Evolutionary conservation across 176 grass and related monocot genomes (phyloP), one percentile per base, ranked within the genome.

Genomic region (Elaeis guineensis): DNA sequence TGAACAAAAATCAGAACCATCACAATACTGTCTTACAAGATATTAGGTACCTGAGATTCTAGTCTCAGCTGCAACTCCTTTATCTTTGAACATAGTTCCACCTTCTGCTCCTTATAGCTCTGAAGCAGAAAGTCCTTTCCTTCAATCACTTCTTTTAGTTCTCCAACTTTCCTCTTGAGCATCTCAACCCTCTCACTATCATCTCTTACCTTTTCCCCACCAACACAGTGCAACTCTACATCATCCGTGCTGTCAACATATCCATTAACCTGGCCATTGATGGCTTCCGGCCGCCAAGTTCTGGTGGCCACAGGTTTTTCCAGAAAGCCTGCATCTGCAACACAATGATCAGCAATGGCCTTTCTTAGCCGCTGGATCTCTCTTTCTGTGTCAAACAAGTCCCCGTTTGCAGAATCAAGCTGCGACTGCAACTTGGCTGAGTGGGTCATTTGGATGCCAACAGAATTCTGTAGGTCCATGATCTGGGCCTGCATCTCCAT

Each of bases 71-170:
- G 73, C 74, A 77, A 61, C 55, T 82, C 79, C 54, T 77, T 82
- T 9, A 82, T 58, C 59, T 82, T 82, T 21, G 62, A 54, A 57
- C 74, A 77, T 25, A 83, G 60, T 35, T 83, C 73, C 6, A 54
- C 50, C 60, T 83, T 83, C 68, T 83, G 66, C 55, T 83, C 80
- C 75, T 77, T 77, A 60, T 83, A 83, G 62, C 30, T 83, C 74
- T 77, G 55, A 53, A 83, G 67, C 60, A 83, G 71, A 51, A 58
- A 73, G 53, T 83, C 62, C 69, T 77, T 83, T 24, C 80, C 74
- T 20, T 83, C 74, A 26, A 77, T 72, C 49, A 83, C 74, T 72
- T 77, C 74, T 66, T 71, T 82, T 49, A 83, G 65, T 25, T 77
- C 80, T 32, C 16, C 56, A 21, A 77, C 54, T 56, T 77, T 69